Conservation (phyloP, 1,139 yeast genomes). For the Hanseniaspora gamundiae region DNA sequence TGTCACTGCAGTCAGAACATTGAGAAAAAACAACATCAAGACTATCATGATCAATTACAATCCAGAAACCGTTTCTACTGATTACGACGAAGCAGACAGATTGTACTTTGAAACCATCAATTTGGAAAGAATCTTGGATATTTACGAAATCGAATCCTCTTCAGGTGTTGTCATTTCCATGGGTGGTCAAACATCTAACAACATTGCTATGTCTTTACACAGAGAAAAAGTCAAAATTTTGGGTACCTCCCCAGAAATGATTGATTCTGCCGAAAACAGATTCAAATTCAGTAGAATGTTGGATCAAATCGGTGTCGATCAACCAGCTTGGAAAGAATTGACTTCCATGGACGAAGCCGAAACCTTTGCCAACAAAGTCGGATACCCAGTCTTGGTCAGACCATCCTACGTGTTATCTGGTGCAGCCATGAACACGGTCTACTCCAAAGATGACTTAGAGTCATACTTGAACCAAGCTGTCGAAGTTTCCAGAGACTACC, state of each 20-base stretch:
- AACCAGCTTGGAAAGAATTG: slow-evolving; percentile 98
- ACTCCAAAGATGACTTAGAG: slow-evolving; percentile 80
- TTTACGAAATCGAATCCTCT: slow-evolving; percentile 84
- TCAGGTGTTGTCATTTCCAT: slow-evolving; percentile 90
- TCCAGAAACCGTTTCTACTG: slow-evolving; percentile 97
- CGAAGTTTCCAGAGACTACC: slow-evolving; percentile 94
- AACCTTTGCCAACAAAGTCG: slow-evolving; percentile 78
- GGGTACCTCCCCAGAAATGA: slow-evolving; percentile 98
- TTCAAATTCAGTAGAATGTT: slow-evolving; percentile 96
- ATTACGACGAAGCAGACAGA: slow-evolving; percentile 96
- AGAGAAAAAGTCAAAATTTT: slow-evolving; percentile 91
- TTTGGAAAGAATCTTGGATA: slow-evolving; percentile 89
- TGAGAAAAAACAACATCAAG: slow-evolving; percentile 76
- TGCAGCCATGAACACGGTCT: slow-evolving; percentile 98
- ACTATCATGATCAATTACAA: slow-evolving; percentile 96
- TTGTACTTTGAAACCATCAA: slow-evolving; percentile 92
- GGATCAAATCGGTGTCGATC: slow-evolving; percentile 94
- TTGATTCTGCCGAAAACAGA: slow-evolving; percentile 96
- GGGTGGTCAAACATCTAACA: slow-evolving; percentile 99
- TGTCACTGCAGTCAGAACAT: slow-evolving; percentile 86
- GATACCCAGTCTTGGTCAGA: slow-evolving; percentile 93
- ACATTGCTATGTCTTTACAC: slow-evolving; percentile 86
- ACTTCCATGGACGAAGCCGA: slow-evolving; percentile 92
- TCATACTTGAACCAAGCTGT: slow-evolving; percentile 87
- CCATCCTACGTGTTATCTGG: slow-evolving; percentile 97